Base-by-base conservation (phyloP, 2,329 filamentous ascomycete genomes). In the Pezizomycotina sp. region DNA sequence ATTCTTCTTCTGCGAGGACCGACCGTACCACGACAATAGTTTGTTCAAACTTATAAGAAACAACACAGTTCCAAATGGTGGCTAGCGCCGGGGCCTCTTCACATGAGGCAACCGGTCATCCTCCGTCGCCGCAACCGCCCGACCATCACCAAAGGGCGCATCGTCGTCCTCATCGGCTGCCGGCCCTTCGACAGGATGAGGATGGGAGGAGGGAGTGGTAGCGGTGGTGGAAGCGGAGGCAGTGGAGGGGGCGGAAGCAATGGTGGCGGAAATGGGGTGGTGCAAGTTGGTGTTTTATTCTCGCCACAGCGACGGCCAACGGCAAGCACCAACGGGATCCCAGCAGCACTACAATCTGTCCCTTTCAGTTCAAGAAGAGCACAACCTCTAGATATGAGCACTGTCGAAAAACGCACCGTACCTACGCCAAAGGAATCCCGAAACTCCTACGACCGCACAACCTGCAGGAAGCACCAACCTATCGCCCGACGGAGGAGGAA, bases 381-480 rank as follows among this genome's bases (percentile, higher is more conserved):
- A 25, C 62, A 66, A 40, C 71, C 82, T 29, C 64, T 98, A 43
- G 84, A 95, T 52, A 62, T 95, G 50, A 73, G 72, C 32, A 92
- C 82, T 1, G 89, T 98, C 43, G 89, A 95, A 62, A 77, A 86
- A 53, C 76, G 83, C 57, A 78, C 89, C 50, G 71, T 80, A 15
- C 81, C 71, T 73, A 77, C 33, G 72, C 72, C 49, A 73, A 77
- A 52, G 81, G 92, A 54, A 68, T 74, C 4, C 65, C 68, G n/a
- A 80, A 81, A 57, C 74, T 76, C 55, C 73, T 70, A 49, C 71
- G 89, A 33, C 79, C 80, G 23, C 83, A 92, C 58, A 82, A 75
- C 27, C 67, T 98, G 26, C 69, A 78, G 47, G 86, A 95, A 55
- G 86, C 89, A 18, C 86, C 86, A 2, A 89, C 82, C 4, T 98